Percentiles rank a stretch among this genome's conserved stretches.
Evolutionary conservation across 2,329 filamentous ascomycete genomes (phyloP).

Genomic region (Karstenula rhodostoma): DNA sequence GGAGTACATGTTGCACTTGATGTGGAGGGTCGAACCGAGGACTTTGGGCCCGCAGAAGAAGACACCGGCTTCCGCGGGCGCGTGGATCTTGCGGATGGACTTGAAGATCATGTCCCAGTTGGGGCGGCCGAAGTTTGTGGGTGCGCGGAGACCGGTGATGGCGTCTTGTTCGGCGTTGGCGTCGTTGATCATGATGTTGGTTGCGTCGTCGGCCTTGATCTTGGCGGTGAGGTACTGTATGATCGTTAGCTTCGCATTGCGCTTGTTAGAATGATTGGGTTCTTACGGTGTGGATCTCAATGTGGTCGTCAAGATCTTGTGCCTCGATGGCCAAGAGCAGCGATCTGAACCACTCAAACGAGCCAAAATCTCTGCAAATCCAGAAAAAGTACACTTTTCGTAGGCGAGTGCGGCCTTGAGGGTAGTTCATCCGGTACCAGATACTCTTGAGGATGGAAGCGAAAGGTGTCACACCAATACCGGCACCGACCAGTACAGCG

Average conservation of each 20-base stretch:
- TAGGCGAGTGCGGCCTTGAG: conserved; percentile 78
- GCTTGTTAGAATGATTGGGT: background rate
- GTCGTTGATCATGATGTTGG: conserved; percentile 93
- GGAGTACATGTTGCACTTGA: conserved; percentile 88
- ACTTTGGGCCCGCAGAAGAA: conserved; percentile 87
- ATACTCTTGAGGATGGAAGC: conserved; percentile 76
- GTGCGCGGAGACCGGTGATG: conserved; percentile 81
- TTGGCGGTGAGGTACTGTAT: conserved; percentile 79
- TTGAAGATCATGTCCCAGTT: conserved; percentile 94
- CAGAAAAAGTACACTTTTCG: conserved; percentile 93
- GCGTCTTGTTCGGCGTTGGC: conserved; percentile 84
- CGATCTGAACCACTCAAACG: conserved; percentile 89
- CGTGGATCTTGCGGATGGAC: conserved; percentile 75
- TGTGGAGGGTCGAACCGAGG: conserved; percentile 77
- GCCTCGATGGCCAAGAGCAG: conserved; percentile 84
- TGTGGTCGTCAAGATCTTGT: conserved; percentile 82
- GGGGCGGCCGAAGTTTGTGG: conserved; percentile 84
- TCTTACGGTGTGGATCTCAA: conserved; percentile 80
- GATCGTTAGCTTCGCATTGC: background rate
- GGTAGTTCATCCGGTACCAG: conserved; percentile 93
- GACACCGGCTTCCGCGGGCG: conserved; percentile 53
- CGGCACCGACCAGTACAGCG: conserved; percentile 59
- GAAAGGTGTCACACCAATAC: conserved; percentile 62
- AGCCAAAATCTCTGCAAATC: conserved; percentile 87
- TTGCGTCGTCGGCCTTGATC: conserved; percentile 85